Evolutionary conservation across 2,329 filamentous ascomycete genomes (phyloP).

Genomic region (Pezicula radicicola): DNA sequence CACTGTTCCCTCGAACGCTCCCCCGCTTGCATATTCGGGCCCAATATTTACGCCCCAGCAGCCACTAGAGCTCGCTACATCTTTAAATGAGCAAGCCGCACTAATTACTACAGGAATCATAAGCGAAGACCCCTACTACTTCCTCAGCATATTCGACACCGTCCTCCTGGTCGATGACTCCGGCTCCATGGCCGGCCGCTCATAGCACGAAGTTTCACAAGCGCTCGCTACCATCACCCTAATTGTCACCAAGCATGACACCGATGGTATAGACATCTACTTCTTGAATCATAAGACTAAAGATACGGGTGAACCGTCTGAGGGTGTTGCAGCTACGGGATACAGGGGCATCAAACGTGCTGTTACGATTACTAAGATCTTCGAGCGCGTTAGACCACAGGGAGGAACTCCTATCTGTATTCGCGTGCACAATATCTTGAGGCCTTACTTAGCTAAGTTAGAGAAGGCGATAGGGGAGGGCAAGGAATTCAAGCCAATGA

Average conservation of each 20-base stretch:
- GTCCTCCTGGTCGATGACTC: conserved; percentile 90
- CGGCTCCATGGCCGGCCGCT: conserved; percentile 75
- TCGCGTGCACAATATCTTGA: conserved; percentile 68
- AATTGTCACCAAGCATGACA: conserved; percentile 76
- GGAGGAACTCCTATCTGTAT: conserved; percentile 73
- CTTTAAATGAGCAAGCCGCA: conserved; percentile 20
- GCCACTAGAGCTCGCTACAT: conserved; percentile 38
- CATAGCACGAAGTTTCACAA: conserved; percentile 71
- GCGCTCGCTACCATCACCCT: conserved; percentile 74
- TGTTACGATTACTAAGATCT: conserved; percentile 62
- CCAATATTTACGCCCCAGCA: conserved; percentile 10
- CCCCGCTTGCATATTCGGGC: conserved; percentile 26
- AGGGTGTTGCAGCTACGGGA: conserved; percentile 41
- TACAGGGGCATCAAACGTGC: conserved; percentile 64
- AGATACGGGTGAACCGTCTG: conserved; percentile 28
- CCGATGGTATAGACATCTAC: conserved; percentile 85
- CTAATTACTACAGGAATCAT: too few species aligned
- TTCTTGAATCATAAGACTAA: conserved; percentile 72
- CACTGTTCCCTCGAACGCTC: conserved; percentile 25
- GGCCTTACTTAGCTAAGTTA: conserved; percentile 64
- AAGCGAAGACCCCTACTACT: conserved; percentile 70
- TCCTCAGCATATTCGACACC: conserved; percentile 79
- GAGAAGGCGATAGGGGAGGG: conserved; percentile 33
- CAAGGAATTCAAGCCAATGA: conserved; percentile 68
- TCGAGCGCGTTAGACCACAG: conserved; percentile 60